Base-by-base conservation (phyloP, 257 asterid species). In the Orobanche coerulescens region DNA sequence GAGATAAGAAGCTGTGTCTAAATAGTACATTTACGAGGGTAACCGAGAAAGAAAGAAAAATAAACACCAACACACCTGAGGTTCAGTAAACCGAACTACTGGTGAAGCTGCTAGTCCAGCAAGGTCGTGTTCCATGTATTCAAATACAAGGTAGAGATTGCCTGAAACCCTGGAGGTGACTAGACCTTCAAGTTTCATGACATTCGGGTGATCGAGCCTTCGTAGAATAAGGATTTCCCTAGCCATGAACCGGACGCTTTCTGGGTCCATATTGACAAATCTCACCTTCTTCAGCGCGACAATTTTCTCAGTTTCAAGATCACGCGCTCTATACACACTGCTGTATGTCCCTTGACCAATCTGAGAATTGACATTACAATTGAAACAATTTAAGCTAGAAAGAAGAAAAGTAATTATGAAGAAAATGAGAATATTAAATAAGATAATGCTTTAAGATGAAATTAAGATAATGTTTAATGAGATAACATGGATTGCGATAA, bases 321-420 rank as follows among this genome's bases (percentile, higher is more conserved):
- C 97, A 65, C 85, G 86, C 25, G 97, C 95, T 79, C 94, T 78
- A 75, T 86, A 90, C 34, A 90, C 97, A 58, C 94, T 86, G 79
- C 97, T 90, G 69, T 90, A 90, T 59, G 97, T 90, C 62, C 97
- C 97, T 81, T 90, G 93, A 68, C 97, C 97, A 54, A 90, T 90
- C 97, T 90, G 87, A 62, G 33, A 51, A 50, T 48, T 20, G 20
- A 44, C 57, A 62, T 57, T 58, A 42, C 68, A 73, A 58, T 40
- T 51, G 46, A 49, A 34, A 69, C 26, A 24, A 48, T 50, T 20
- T 23, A 64, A 54, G 28, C 15, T 28, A 31, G 19, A 53, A 46
- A 60, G 28, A 33, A 54, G 51, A 36, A 46, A 62, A 22, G 40
- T 11, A 58, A 69, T 33, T 30, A 52, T 26, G 8, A 15, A 51